phyloP scores from a whole-genome alignment of 108 stramenopile genomes.

The Phaeodactylum tricornutum region DNA sequence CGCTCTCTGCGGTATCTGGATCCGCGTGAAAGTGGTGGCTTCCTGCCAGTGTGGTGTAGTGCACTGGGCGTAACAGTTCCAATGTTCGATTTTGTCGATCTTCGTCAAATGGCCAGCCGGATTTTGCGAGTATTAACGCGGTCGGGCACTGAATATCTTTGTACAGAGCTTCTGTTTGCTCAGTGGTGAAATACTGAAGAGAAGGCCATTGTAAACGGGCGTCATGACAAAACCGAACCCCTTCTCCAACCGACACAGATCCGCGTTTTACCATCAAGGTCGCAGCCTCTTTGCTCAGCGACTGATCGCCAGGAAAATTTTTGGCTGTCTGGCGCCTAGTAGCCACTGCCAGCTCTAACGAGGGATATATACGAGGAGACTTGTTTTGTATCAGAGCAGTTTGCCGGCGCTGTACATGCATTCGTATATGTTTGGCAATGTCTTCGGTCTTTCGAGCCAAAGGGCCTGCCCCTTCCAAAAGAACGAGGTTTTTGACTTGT shows the following conservation, averaged over 20 bases:
- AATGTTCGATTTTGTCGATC: constrained; percentile 13
- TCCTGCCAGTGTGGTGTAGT: constrained; percentile 33
- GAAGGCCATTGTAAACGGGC: constrained; percentile 69
- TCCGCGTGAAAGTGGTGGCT: constrained; percentile 84
- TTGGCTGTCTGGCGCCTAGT: constrained; percentile 44
- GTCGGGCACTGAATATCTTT: constrained; percentile 34
- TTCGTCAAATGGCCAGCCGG: constrained; percentile 61
- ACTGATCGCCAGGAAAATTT: constrained; percentile 71
- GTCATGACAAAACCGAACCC: constrained; percentile 60
- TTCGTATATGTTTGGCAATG: constrained; percentile 34
- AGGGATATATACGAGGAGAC: constrained; percentile 27
- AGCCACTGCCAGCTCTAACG: constrained; percentile 35
- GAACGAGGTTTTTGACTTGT: constrained; percentile 28
- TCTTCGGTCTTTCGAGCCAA: constrained; percentile 26
- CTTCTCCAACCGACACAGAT: constrained; percentile 5
- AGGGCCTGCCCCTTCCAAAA: constrained; percentile 65
- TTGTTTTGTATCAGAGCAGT: constrained; percentile 9
- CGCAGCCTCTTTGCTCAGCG: constrained; percentile 54
- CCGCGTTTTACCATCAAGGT: constrained; percentile 53
- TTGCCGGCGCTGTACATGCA: constrained; percentile 13
- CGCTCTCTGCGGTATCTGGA: constrained; percentile 44
- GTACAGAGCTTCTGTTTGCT: constrained; percentile 50
- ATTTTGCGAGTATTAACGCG: constrained; percentile 47
- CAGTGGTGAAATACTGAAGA: constrained; percentile 53
- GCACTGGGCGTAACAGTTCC: constrained; percentile 32